Evolutionary conservation across 169 alveolate species (phyloP), one percentile per base, ranked within the genome.

Genomic region (Neospora caninum): DNA sequence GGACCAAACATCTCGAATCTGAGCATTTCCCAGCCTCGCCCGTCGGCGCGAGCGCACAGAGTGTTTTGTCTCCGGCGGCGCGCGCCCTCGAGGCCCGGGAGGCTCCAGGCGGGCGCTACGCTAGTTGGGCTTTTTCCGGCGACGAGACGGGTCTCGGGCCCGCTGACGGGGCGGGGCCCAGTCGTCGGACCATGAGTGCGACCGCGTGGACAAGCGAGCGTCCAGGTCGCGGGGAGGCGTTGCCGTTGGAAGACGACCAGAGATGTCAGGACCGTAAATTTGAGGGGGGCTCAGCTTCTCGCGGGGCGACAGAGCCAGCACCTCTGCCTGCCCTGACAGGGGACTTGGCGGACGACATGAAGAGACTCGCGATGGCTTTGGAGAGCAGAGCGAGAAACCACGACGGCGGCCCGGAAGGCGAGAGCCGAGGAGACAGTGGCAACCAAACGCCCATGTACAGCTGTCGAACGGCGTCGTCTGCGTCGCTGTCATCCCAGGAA

Each of bases 401-500:
- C 22, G 29, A 38, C 39, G 29, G 86, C 86, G 86, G 86, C 9
- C 1, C 18, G 27, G 45, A n/a, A 0, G 9, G 43, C 10, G 86
- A 78, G 86, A 78, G 73, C n/a, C 86, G 45, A 18, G 86, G 9
- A 78, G 42, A n/a, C 45, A n/a, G 39, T 10, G 86, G 86, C 39
- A n/a, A 36, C 86, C 86, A 1, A 10, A 78, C 86, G 42, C 86
- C 86, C 29, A 78, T 78, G 86, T 78, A 29, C 42, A 78, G 86
- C 45, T 78, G 86, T 43, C 39, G 86, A 20, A 78, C 86, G 18
- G 42, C 86, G 42, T 78, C 86, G 39, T 78, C 86, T 29, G 86
- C 1, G 22, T 78, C 86, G 39, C 41, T 78, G 22, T 2, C 45
- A 7, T 78, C 86, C 29, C n/a, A 78, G 86, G 42, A 20, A 2